Evolutionary conservation across 179 eudicot genomes (phyloP), one percentile per base, ranked within the genome.

Genomic region (Silene coronaria): DNA sequence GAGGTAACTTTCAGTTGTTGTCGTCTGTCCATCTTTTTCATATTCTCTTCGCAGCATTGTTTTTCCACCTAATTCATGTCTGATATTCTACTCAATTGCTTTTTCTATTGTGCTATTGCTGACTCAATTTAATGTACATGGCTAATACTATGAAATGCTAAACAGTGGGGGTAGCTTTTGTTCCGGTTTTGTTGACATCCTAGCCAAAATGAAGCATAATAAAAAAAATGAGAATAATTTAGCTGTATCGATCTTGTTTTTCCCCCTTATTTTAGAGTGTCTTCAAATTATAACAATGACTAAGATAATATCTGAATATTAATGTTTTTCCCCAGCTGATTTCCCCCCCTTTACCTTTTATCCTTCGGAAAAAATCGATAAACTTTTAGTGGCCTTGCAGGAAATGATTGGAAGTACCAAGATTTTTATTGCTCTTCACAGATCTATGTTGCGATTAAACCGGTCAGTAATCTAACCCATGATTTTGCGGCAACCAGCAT

Each of bases 401-500:
- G 99, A 93, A 82, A 83, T 90, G 75, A 75, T 87, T 58, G 99
- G 99, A 78, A 88, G 97, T 83, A 96, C 94, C 74, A 79, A 84
- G 80, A 82, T 88, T 61, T 96, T 96, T 78, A 67, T 91, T 77
- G 97, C 99, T 79, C 89, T 96, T 51, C 96, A 91, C 78, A 85
- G 88, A 80, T 88, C 98, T 83, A 92, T 96, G 99, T 67, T 89
- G 81, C 89, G 84, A 71, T 93, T 93, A 48, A 85, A 84, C 26
- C 93, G 97, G 97, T 96, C 62, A 82, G 97, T 88, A 75, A 53
- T 36, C 62, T 76, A 22, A 21, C 19, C 57, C 17, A 30, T 67
- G 61, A 61, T 19, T 66, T 77, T 27, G 67, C 58, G 67, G 53
- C n/a, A 32, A n/a, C 45, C 51, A 66, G 66, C 19, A 23, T 66